A percentile compares a stretch with the other conserved stretches of the same genome.
These are phyloP conservation scores for Senecio squalidus DNA, from an alignment of 140 eudicot species.

Conservation along the genomic window DNA sequence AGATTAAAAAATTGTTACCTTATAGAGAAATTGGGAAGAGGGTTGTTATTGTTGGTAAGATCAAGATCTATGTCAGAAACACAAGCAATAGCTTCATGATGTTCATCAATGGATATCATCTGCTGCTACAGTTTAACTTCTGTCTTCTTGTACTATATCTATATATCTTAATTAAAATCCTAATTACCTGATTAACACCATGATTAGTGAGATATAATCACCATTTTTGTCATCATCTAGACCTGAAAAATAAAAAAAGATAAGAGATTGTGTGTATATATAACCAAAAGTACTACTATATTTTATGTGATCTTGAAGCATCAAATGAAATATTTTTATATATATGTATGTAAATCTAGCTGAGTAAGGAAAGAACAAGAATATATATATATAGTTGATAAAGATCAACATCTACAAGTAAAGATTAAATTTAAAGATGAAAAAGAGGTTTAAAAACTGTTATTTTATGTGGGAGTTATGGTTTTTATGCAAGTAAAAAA, in stretches of 20 bases:
- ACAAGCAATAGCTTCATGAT: slow-evolving; percentile 27
- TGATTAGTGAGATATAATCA: slow-evolving; percentile 22
- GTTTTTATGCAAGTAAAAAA: slow-evolving; percentile 23
- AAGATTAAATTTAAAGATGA: slow-evolving; percentile 11
- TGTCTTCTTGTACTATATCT: slow-evolving; percentile 47
- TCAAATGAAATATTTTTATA: background rate
- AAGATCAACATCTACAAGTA: slow-evolving; percentile 19
- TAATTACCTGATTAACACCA: slow-evolving; percentile 28
- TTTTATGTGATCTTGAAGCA: slow-evolving; percentile 43
- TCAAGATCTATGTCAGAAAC: slow-evolving; percentile 42
- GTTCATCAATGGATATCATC: slow-evolving; percentile 66
- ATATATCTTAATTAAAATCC: slow-evolving; percentile 23
- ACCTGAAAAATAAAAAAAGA: slow-evolving; percentile 14
- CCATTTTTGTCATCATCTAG: slow-evolving; percentile 19
- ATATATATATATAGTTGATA: slow-evolving; percentile 6
- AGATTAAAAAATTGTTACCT: slow-evolving; percentile 38
- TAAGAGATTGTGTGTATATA: slow-evolving; percentile 24
- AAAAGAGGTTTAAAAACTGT: slow-evolving; percentile 33
- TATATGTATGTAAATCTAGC: slow-evolving; percentile 20
- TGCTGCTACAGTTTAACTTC: slow-evolving; percentile 50
- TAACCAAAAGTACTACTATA: slow-evolving; percentile 23
- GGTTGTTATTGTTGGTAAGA: slow-evolving; percentile 36
- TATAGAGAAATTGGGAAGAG: slow-evolving; percentile 59
- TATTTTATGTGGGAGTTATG: slow-evolving; percentile 64
- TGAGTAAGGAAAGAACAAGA: slow-evolving; percentile 44